Conservation (phyloP, 371 early-diverging fungal species). For the Syncephalis fuscata region DNA sequence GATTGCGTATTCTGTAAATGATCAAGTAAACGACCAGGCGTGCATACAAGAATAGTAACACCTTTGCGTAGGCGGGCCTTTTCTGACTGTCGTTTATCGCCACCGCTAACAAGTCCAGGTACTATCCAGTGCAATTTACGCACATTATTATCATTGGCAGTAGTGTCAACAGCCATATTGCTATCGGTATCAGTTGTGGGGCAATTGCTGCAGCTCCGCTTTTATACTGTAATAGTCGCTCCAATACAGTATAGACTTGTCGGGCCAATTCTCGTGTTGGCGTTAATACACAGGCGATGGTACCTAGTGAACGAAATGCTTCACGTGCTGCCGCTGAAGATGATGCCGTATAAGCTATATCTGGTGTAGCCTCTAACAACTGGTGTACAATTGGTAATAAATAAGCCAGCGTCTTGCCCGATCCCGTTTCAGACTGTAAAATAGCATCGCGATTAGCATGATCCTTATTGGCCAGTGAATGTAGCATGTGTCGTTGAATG, state of each 20-base stretch:
- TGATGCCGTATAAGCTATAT: conserved; percentile 5
- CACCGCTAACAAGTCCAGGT: conserved; percentile 80
- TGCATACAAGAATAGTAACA: conserved; percentile 86
- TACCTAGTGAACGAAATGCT: conserved; percentile 38
- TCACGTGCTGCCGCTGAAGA: conserved; percentile 1
- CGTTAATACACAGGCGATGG: conserved; percentile 71
- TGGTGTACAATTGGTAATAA: conserved; percentile 66
- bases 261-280: conserved; percentile 98
- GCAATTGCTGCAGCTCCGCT: no score
- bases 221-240: conserved; percentile 42
- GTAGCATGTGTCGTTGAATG: conserved; percentile 8
- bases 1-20: conserved; percentile 79
- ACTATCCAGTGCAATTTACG: conserved; percentile 84
- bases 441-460: conserved; percentile 57
- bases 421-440: conserved; percentile 92
- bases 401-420: conserved; percentile 97
- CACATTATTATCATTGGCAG: conserved; percentile 3
- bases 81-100: conserved; percentile 82
- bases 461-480: conserved; percentile 8
- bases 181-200: conserved; percentile 50
- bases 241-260: conserved; percentile 74
- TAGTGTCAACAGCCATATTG: conserved; percentile 28
- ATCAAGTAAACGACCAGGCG: conserved; percentile 97
- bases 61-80: conserved; percentile 86
- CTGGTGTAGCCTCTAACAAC: conserved; percentile 14